Conservation (phyloP, 2,329 filamentous ascomycete species). For the Colletotrichum sp. region DNA sequence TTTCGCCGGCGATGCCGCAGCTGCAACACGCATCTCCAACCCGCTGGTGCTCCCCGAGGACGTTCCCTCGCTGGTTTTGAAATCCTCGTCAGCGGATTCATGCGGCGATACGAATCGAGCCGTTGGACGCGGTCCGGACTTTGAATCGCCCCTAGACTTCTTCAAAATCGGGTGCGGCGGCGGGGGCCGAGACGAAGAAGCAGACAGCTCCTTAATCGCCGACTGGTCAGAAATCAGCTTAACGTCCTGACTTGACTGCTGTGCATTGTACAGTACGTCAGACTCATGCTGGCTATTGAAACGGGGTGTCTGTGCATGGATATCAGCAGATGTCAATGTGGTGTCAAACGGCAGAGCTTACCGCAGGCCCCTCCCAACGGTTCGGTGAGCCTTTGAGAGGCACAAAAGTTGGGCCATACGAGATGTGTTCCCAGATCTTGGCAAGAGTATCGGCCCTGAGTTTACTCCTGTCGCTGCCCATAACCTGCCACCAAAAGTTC, state of each 20-base stretch:
- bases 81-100: constrained; percentile 49
- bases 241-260: constrained; percentile 9
- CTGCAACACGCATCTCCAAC: constrained; percentile 30
- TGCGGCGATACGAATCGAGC: constrained; percentile 65
- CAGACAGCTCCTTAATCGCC: constrained; percentile 29
- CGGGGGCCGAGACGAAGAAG: constrained; percentile 51
- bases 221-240: constrained; percentile 23
- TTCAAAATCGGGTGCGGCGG: constrained; percentile 64
- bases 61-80: constrained; percentile 34
- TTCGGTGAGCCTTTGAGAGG: constrained; percentile 59
- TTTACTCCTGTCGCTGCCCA: constrained; percentile 60
- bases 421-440: constrained; percentile 62
- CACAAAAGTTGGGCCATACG: constrained; percentile 61
- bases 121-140: constrained; percentile 60
- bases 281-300: constrained; percentile 20
- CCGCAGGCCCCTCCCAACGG: constrained; percentile 56
- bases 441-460: constrained; percentile 60
- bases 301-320: constrained; percentile 19
- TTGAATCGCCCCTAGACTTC: constrained; percentile 60
- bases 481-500: constrained; percentile 72
- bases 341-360: constrained; percentile 30
- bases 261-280: constrained; percentile 13
- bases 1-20: constrained; percentile 28
- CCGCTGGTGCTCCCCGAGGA: constrained; percentile 46
- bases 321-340: background rate